Base-by-base conservation (phyloP, 179 eudicot species). In the Silene vulgaris region DNA sequence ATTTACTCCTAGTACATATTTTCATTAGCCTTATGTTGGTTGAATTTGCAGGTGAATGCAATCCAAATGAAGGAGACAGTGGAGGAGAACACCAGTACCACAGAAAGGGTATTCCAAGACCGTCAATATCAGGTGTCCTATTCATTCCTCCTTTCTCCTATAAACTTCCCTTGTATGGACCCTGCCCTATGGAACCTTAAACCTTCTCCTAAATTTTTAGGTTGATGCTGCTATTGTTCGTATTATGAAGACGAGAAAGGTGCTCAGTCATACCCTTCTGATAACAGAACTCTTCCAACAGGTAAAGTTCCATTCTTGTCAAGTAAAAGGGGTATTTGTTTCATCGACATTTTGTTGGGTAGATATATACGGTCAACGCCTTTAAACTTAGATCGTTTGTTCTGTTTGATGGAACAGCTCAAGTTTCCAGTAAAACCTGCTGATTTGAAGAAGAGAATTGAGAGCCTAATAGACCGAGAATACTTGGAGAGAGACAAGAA, bases 151-250 rank as follows among this genome's bases (percentile, higher is more conserved):
- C 14, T 16, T 21, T 12, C 29, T 21, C 14, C 20, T 5, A 35
- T 4, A 8, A 2, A 11, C n/a, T 14, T 71, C 48, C 35, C 9
- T 3, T 72, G 62, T 71, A 3, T 12, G 16, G 16, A 19, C 0
- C 21, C 28, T 9, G 50, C 12, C 20, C 20, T 3, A 6, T 68
- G 32, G 23, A 66, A 45, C 1, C 17, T 73, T 20, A 16, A 32
- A 32, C 16, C 14, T 17, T 16, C 40, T 30, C 8, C 30, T n/a
- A 0, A 8, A 28, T 67, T 63, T 4, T 71, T 88, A 94, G 98
- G 90, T 95, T 80, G 99, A 95, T 84, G 99, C 99, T 81, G 99
- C 99, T 76, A 95, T 95, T 76, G 99, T 95, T 80, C 91, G 99
- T 77, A 90, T 95, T 68, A 95, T 95, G 99, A 95, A 95, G 90